Conservation (phyloP, 2,329 filamentous ascomycete genomes). For the Fusarium papillatum region DNA sequence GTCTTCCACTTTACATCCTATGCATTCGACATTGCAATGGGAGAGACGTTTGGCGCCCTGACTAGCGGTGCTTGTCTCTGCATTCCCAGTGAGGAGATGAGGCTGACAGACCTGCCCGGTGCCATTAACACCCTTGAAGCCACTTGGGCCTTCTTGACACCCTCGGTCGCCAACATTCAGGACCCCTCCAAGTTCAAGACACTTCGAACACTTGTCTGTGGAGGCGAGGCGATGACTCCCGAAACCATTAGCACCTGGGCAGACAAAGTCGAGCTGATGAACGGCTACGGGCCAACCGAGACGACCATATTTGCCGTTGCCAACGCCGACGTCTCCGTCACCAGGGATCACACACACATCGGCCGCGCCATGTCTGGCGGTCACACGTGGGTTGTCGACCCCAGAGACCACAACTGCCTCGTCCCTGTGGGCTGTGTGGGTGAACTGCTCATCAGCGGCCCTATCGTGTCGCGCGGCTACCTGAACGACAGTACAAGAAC, state of each 20-base stretch:
- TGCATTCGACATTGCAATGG: conserved; percentile 40
- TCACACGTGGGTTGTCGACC: conserved; percentile 36
- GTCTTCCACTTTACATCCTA: conserved; percentile 43
- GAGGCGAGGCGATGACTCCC: conserved; percentile 32
- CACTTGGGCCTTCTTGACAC: conserved; percentile 42
- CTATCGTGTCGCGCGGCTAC: conserved; percentile 23
- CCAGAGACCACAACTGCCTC: conserved; percentile 29
- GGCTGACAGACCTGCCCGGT: conserved; percentile 14
- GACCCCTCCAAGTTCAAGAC: conserved; percentile 31
- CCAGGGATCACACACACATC: conserved; percentile 19
- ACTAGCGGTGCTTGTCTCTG: conserved; percentile 39
- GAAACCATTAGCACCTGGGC: conserved; percentile 36
- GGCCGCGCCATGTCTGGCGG: conserved; percentile 5
- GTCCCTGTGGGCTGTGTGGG: conserved; percentile 32
- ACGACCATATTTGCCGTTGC: conserved; percentile 24
- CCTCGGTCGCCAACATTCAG: conserved; percentile 41
- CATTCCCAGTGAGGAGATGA: conserved; percentile 41
- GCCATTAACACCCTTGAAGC: conserved; percentile 29
- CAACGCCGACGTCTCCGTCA: not conserved
- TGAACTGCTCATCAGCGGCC: conserved; percentile 36
- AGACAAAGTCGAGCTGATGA: conserved; percentile 31
- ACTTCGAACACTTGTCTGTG: conserved; percentile 28
- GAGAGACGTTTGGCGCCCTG: conserved; percentile 30
- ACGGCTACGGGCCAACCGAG: conserved; percentile 43
- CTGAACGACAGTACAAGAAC: conserved; percentile 11